Evolutionary conservation across 2,329 filamentous ascomycete genomes (phyloP), one percentile per base, ranked within the genome.

Genomic region (Gnomoniopsis smithogilvyi): DNA sequence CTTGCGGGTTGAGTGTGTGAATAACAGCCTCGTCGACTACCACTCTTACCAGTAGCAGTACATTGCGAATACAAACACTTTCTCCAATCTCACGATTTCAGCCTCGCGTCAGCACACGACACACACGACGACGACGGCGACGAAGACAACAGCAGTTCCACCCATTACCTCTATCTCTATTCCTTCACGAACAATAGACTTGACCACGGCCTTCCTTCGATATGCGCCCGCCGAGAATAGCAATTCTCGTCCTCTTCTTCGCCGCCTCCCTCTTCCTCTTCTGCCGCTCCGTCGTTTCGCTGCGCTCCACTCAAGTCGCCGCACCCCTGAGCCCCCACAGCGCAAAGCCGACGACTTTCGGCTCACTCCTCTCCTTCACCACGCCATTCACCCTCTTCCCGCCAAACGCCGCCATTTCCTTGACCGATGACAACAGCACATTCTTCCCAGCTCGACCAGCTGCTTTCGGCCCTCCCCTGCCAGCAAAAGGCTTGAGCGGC

Each of bases 371-470:
- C 73, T 88, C 88, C 64, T 90, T 91, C 73, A 86, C 86, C 60
- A 80, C 87, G 6, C 88, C 93, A 1, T 91, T 93, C 64, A 92
- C 91, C 21, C 85, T 99, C 22, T 99, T 99, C 71, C 93, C 94
- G 4, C 93, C 93, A 3, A 96, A 95, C 64, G 95, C 95, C 51
- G 90, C 96, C 68, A 97, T 99, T 71, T 96, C 91, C 73, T 83
- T 99, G 62, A 96, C 93, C 69, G 92, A 98, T 74, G 95, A 99
- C 75, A 99, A 99, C 74, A 96, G 92, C 66, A 99, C 95, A 14
- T 96, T 96, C 66, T 99, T 99, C 76, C 82, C 96, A 57, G 93
- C 95, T 47, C 84, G 95, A 51, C 95, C 95, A 61, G 95, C 95
- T 55, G 93, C 92, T 43, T 99, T 98, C 75, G 95, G 95, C 0